phyloP scores from a whole-genome alignment of 768 basidiomycete species.

The Russula emetica region DNA sequence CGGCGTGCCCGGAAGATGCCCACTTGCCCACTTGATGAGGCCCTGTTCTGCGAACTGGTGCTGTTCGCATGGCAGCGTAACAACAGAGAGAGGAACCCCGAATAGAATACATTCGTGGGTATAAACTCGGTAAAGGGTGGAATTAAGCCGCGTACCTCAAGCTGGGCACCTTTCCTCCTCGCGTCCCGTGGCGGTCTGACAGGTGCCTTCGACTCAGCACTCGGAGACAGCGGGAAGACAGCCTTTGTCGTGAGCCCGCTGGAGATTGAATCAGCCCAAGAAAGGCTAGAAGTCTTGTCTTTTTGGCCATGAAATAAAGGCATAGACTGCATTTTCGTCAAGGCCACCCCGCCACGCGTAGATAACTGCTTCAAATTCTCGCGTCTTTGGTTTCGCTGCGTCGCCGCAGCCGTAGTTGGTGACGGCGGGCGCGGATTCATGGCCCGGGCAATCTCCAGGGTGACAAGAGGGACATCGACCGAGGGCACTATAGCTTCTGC shows the following conservation, averaged over 20 bases:
- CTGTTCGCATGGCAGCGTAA: conserved; percentile 20
- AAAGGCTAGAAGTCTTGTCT: conserved; percentile 37
- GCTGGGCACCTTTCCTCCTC: conserved; percentile 41
- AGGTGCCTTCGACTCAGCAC: conserved; percentile 39
- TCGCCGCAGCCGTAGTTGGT: conserved; percentile 78
- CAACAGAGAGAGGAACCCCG: conserved; percentile 7
- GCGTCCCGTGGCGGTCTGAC: conserved; percentile 65
- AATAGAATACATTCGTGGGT: conserved; percentile 3
- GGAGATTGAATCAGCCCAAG: conserved; percentile 53
- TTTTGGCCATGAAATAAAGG: conserved; percentile 33
- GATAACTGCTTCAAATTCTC: conserved; percentile 81
- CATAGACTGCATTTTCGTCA: conserved; percentile 48
- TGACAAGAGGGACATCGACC: conserved; percentile 93
- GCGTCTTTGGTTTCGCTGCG: conserved; percentile 76
- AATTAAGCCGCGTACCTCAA: conserved; percentile 23
- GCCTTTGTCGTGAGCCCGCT: conserved; percentile 17
- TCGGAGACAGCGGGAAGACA: conserved; percentile 20
- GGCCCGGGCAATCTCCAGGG: conserved; percentile 87
- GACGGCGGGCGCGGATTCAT: conserved; percentile 97
- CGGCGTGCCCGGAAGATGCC: conserved; percentile 63
- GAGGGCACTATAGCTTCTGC: conserved; percentile 90
- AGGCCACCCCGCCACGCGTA: conserved; percentile 67
- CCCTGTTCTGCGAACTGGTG: conserved; percentile 39
- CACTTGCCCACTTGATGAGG: conserved; percentile 85
- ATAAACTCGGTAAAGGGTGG: conserved; percentile 1